Evolutionary conservation across 805 yeast species (phyloP).

Genomic region (Suhomyces kilbournensis): DNA sequence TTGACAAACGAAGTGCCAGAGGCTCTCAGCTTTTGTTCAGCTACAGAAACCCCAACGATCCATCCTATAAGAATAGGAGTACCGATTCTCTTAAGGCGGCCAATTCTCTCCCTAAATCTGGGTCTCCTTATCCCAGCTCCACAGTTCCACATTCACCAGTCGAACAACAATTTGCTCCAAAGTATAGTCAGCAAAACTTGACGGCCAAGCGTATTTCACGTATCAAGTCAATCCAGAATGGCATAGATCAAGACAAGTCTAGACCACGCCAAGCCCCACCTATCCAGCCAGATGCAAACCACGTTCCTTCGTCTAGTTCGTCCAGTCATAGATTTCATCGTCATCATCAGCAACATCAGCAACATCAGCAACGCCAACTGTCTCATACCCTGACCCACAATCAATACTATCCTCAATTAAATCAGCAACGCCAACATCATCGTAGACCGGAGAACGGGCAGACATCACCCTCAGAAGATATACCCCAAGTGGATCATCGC

Average conservation of each 20-base stretch:
- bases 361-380: not conserved
- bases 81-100: not conserved
- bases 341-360: not conserved
- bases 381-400: not conserved
- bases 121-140: constrained; percentile 22
- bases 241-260: constrained; percentile 5
- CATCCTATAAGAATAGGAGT: not conserved
- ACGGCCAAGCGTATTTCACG: constrained; percentile 7
- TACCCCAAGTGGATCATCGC: not conserved
- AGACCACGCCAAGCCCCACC: constrained; percentile 12
- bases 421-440: constrained; percentile 4
- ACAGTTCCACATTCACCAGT: constrained; percentile 9
- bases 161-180: constrained; percentile 8
- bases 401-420: constrained; percentile 1
- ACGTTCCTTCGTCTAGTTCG: constrained; percentile 11
- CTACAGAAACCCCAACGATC: constrained; percentile 26
- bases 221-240: constrained; percentile 7
- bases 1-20: constrained; percentile 17
- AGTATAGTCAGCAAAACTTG: constrained; percentile 4
- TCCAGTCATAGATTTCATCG: constrained; percentile 1
- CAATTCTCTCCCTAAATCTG: constrained; percentile 2
- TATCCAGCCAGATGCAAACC: constrained; percentile 9
- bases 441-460: not conserved
- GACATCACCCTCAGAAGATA: not conserved
- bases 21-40: constrained; percentile 36